Conservation (phyloP, 2,329 filamentous ascomycete genomes). For the Fusarium neocosmosporiellum region DNA sequence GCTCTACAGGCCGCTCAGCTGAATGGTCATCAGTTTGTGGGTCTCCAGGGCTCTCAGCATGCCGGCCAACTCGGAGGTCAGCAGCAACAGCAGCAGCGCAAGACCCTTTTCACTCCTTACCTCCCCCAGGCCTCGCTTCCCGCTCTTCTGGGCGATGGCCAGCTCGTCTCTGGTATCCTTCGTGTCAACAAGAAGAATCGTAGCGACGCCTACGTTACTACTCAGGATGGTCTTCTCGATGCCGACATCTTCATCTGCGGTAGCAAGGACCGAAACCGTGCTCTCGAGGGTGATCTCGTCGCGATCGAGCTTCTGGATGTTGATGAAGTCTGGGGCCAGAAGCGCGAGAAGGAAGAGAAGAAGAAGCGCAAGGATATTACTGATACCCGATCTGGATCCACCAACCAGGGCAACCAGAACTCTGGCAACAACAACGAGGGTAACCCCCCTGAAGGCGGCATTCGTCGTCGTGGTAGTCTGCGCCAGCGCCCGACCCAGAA, state of each 20-base stretch:
- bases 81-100: constrained; percentile 88
- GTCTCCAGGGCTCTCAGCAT: constrained; percentile 77
- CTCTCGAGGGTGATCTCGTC: constrained; percentile 94
- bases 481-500: constrained; percentile 98
- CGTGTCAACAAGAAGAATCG: constrained; percentile 99
- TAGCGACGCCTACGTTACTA: constrained; percentile 97
- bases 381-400: constrained; percentile 83
- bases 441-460: constrained; percentile 79
- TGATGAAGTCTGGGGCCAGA: constrained; percentile 98
- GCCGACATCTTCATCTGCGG: constrained; percentile 99
- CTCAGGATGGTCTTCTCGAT: constrained; percentile 85
- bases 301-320: constrained; percentile 97
- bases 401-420: constrained; percentile 76
- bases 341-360: constrained; percentile 99
- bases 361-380: constrained; percentile 99
- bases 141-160: constrained; percentile 88
- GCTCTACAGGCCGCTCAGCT: constrained; percentile 91
- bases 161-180: constrained; percentile 94
- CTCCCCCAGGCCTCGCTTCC: constrained; percentile 94
- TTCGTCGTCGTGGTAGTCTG: constrained; percentile 92
- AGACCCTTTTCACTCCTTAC: constrained; percentile 98
- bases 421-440: constrained; percentile 70
- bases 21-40: constrained; percentile 79
- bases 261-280: constrained; percentile 98
- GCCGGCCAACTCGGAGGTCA: constrained; percentile 73